These are phyloP conservation scores for Cryptosporidium canis DNA, from an alignment of 169 alveolate genomes.

Conservation along the genomic window DNA sequence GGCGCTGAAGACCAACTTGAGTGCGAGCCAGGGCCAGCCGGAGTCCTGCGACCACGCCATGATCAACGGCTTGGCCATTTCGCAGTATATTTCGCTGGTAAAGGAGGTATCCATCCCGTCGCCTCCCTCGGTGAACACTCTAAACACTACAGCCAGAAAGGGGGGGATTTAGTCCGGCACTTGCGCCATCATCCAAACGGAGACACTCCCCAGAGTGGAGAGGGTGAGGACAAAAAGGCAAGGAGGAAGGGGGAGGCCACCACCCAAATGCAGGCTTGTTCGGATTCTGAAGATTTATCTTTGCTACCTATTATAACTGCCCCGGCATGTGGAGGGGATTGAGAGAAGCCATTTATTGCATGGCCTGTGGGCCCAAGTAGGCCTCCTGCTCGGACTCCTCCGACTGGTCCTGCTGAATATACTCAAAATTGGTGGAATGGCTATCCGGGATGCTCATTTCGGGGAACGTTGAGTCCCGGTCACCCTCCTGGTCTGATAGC, in stretches of 20 bases:
- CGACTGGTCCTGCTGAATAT: not conserved
- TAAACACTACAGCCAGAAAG: slow-evolving; percentile 30
- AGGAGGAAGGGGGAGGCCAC: too few relatives aligned
- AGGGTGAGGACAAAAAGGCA: too few relatives aligned
- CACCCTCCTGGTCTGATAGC: not conserved
- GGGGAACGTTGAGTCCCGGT: not conserved
- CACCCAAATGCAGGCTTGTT: too few relatives aligned
- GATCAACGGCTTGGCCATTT: slow-evolving; percentile 46
- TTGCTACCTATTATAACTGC: too few relatives aligned
- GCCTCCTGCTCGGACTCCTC: not conserved
- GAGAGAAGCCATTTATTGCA: too few relatives aligned
- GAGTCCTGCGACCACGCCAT: not conserved
- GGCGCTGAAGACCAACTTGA: slow-evolving; percentile 9
- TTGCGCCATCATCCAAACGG: too few relatives aligned
- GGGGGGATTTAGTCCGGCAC: not conserved
- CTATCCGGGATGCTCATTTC: slow-evolving; percentile 12
- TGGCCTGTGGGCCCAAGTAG: too few relatives aligned
- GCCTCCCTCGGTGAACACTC: slow-evolving; percentile 47
- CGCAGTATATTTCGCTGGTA: slow-evolving; percentile 35
- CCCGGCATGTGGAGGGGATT: too few relatives aligned
- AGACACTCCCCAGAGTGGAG: too few relatives aligned
- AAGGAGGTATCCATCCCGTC: slow-evolving; percentile 59
- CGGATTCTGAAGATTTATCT: too few relatives aligned
- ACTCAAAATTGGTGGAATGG: slow-evolving; percentile 7
- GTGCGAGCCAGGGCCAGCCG: not conserved